phyloP scores from a whole-genome alignment of 208 protist species.

The Leishmania turanica region DNA sequence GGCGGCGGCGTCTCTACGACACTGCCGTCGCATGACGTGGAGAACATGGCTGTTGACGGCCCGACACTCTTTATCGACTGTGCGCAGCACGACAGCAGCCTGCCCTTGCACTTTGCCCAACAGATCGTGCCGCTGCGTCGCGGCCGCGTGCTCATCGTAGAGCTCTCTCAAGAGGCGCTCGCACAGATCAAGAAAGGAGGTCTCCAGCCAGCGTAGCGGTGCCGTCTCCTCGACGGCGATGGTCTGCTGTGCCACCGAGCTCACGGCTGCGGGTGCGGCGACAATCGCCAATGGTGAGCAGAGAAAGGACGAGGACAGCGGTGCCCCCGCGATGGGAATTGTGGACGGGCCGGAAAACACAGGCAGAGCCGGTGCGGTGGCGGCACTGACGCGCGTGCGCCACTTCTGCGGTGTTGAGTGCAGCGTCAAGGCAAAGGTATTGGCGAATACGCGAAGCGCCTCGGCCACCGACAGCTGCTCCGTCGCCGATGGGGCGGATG shows the following conservation, averaged over 20 bases:
- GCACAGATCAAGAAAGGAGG: conserved; percentile 26
- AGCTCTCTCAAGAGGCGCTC: conserved; percentile 10
- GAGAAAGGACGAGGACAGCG: conserved; percentile 5
- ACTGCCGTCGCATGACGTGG: conserved; percentile 19
- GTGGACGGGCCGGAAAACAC: not conserved
- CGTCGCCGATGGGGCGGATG: not conserved
- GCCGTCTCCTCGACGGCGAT: conserved; percentile 2
- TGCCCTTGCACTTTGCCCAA: not conserved
- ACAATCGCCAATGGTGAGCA: conserved; percentile 15
- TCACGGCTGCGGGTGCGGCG: conserved; percentile 1
- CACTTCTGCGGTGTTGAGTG: conserved; percentile 13
- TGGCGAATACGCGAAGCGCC: conserved; percentile 23
- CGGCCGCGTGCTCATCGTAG: not conserved
- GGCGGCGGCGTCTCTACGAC: not conserved
- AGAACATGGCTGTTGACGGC: conserved; percentile 8
- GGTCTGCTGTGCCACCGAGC: not conserved
- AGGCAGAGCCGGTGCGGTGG: conserved; percentile 8
- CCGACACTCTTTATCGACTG: conserved; percentile 14
- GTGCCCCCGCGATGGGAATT: not conserved
- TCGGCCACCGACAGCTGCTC: conserved; percentile 1
- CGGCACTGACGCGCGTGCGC: conserved; percentile 8
- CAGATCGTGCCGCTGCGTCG: not conserved
- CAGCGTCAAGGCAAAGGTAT: conserved; percentile 32
- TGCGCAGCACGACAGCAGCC: conserved; percentile 15
- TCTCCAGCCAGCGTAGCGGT: conserved; percentile 27